These are phyloP conservation scores for Cinnamomum micranthum DNA, from an alignment of 164 flowering plant genomes.

Conservation along the genomic window DNA sequence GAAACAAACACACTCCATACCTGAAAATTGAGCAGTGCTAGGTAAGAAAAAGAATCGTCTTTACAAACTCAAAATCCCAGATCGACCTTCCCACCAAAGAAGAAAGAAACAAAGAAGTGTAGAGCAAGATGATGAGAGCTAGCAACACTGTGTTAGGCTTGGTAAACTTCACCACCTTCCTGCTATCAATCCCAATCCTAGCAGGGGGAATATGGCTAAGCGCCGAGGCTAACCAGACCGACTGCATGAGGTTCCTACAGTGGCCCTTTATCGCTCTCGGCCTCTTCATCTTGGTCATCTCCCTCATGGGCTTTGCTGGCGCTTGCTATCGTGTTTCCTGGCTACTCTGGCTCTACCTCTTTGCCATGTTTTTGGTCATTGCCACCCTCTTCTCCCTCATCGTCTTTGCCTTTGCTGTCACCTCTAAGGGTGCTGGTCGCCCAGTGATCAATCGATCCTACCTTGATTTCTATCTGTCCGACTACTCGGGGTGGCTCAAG, in stretches of 20 bases:
- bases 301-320: constrained; percentile 61
- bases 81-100: constrained; percentile 4
- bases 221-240: constrained; percentile 45
- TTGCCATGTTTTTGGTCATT: constrained; percentile 66
- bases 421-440: constrained; percentile 64
- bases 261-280: constrained; percentile 52
- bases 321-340: constrained; percentile 58
- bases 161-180: constrained; percentile 50
- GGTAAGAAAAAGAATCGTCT: too few species aligned
- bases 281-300: constrained; percentile 49
- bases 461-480: constrained; percentile 59
- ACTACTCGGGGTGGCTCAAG: constrained; percentile 86
- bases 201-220: constrained; percentile 64
- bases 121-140: constrained; percentile 29
- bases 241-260: constrained; percentile 54
- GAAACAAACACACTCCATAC: too few species aligned
- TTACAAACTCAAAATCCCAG: too few species aligned
- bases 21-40: too few species aligned
- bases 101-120: too few species aligned
- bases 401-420: constrained; percentile 62
- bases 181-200: constrained; percentile 60
- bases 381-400: constrained; percentile 52
- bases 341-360: constrained; percentile 60
- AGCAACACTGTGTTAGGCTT: constrained; percentile 61
- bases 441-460: constrained; percentile 47